Base-by-base conservation (phyloP, 2,329 filamentous ascomycete species). In the Arthrobotrys megalospora region DNA sequence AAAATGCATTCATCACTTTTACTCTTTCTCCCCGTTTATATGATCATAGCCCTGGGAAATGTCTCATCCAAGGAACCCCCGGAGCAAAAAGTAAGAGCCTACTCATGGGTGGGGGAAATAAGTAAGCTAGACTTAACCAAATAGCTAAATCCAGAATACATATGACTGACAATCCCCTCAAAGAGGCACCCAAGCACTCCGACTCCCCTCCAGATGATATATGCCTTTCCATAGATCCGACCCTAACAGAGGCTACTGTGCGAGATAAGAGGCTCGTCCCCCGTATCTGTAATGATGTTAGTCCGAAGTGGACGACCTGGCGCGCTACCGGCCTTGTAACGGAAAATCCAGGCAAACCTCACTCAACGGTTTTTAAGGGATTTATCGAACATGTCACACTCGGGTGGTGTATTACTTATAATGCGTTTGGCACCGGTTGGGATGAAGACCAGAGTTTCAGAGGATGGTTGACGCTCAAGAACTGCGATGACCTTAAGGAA, bases 21-120 rank as follows among this genome's bases (percentile, higher is more conserved):
- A 19, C 16, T 38, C n/a, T 38, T 58, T 8, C 7, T 38, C 2
- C 8, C 19, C 19, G 16, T 7, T 21, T 36, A 0, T 12, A 5
- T 38, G 10, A 58, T 58, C 7, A 11, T 58, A 41, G 36, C 34
- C 11, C 19, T 58, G 0, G 32, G 32, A 12, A 38, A 28, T 16
- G 21, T 19, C 16, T 34, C 28, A 11, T 36, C 50, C 6, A 2
- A 55, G 12, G 28, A 36, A 6, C 3, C 11, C 6, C 21, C 48
- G n/a, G 28, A 21, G 48, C 48, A 14, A 19, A 19, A 55, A 36
- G 28, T 36, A 19, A 32, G 1, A 3, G 32, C 47, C 16, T 53
- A 66, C 21, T n/a, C 32, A n/a, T 66, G 47, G 45, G 32, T 52
- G n/a, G 63, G 63, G 3, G 47, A 66, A 53, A 66, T 66, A 34